phyloP scores from a whole-genome alignment of 176 grass and related monocot species.

The Areca catechu region DNA sequence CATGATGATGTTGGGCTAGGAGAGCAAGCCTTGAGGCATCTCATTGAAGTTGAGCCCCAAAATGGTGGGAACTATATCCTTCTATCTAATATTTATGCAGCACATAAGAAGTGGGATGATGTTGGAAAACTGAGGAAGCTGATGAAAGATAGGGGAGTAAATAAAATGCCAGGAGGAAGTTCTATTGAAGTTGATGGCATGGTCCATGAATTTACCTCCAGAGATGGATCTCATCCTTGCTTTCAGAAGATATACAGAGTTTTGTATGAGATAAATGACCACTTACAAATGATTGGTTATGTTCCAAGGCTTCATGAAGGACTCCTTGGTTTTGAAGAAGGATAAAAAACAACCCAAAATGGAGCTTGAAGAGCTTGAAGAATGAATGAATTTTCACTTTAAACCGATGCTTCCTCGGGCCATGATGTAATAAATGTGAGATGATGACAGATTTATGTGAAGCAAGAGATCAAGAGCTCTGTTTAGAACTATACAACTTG shows the following conservation, averaged over 20 bases:
- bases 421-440: too few relatives aligned
- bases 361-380: too few relatives aligned
- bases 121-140: slow-evolving; percentile 51
- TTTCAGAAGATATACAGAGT: slow-evolving; percentile 49
- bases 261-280: slow-evolving; percentile 36
- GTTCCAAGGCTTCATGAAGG: slow-evolving; percentile 15
- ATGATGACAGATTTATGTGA: too few relatives aligned
- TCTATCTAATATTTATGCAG: slow-evolving; percentile 68
- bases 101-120: slow-evolving; percentile 55
- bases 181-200: slow-evolving; percentile 65
- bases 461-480: too few relatives aligned
- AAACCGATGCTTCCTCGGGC: too few relatives aligned
- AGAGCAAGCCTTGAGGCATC: slow-evolving; percentile 54
- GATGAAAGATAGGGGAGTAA: slow-evolving; percentile 54
- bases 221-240: slow-evolving; percentile 68
- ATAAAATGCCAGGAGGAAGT: slow-evolving; percentile 60
- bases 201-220: slow-evolving; percentile 73
- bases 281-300: slow-evolving; percentile 37
- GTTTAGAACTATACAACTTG: too few relatives aligned
- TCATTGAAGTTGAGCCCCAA: slow-evolving; percentile 64
- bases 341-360: slow-evolving; percentile 5
- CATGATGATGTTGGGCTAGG: slow-evolving; percentile 48
- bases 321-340: slow-evolving; percentile 31
- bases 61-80: slow-evolving; percentile 70
- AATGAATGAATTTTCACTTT: too few relatives aligned